Evolutionary conservation across 345 rosid genomes (phyloP), one percentile per base, ranked within the genome.

Genomic region (Psidium friedrichsthalianum): DNA sequence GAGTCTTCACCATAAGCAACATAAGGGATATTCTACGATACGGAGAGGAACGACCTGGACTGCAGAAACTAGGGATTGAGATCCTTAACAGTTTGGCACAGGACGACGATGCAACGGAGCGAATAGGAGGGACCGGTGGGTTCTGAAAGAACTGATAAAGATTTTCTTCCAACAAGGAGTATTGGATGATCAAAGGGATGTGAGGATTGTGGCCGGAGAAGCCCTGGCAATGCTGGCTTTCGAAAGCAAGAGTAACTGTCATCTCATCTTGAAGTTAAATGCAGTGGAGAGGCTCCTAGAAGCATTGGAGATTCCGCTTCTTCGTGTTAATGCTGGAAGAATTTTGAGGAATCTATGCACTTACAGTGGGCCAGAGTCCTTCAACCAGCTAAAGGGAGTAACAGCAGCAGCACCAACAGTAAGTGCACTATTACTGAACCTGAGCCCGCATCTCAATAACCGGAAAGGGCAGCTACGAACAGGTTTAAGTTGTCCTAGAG

Each of bases 171-270:
- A 64, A 88, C 20, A 61, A 88, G 90, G 57, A 89, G 83, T 85
- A 84, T 22, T 5, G 3, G 24, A 83, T 42, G 87, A 90, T 0
- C 89, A 88, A 59, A 56, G 87, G 64, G 89, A 86, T 81, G 97
- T 92, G 27, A 90, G 93, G 84, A 88, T 85, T 36, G 95, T 93
- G 6, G 95, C 98, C 47, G 99, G 99, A 85, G 95, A 93, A 90
- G 97, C 98, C 18, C 90, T 96, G 57, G 95, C 95, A 13, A 92
- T 94, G 97, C 86, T 95, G 85, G 94, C 93, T 64, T 90, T 92
- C 56, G 97, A 93, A 88, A 96, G 98, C 91, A 91, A 83, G 88
- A 85, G 87, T 12, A 96, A 96, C 57, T 95, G 98, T 86, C 86
- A 88, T 52, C 92, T 92, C 49, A 92, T 94, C 82, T 89, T 95